A percentile compares a stretch with the other conserved stretches of the same genome.
Evolutionary conservation across 768 basidiomycete genomes (phyloP).

Genomic region (Tubosaeta sp.): DNA sequence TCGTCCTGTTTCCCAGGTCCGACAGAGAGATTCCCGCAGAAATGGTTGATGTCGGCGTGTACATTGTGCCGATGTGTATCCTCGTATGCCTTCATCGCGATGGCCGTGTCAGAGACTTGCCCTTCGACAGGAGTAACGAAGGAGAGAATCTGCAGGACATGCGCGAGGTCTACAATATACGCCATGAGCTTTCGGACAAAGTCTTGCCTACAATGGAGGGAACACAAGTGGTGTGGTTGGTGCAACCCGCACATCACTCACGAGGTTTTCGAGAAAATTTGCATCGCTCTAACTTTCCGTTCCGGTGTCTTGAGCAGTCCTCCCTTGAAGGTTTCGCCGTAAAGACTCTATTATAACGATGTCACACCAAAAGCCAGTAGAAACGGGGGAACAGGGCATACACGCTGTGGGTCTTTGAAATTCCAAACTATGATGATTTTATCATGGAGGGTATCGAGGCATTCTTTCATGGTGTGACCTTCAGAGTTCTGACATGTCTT

Average conservation of each 20-base stretch:
- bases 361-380: background rate
- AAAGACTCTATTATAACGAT: background rate
- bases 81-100: background rate
- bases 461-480: background rate
- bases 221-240: too few relatives aligned
- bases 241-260: too few relatives aligned
- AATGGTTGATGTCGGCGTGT: background rate
- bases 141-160: background rate
- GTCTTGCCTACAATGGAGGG: background rate
- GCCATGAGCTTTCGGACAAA: background rate
- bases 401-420: background rate
- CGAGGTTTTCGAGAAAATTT: background rate
- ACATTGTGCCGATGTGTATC: background rate
- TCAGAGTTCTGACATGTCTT: background rate
- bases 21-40: background rate
- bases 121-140: background rate
- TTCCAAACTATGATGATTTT: slow-evolving; percentile 7
- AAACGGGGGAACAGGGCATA: background rate
- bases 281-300: background rate
- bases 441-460: background rate
- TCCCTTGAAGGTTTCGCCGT: background rate
- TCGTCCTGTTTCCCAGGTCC: background rate
- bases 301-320: background rate
- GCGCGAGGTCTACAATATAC: background rate
- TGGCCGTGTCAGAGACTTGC: background rate